Evolutionary conservation across 2,329 filamentous ascomycete species (phyloP), one percentile per base, ranked within the genome.

Genomic region (Stagonosporopsis cucurbitacearum): DNA sequence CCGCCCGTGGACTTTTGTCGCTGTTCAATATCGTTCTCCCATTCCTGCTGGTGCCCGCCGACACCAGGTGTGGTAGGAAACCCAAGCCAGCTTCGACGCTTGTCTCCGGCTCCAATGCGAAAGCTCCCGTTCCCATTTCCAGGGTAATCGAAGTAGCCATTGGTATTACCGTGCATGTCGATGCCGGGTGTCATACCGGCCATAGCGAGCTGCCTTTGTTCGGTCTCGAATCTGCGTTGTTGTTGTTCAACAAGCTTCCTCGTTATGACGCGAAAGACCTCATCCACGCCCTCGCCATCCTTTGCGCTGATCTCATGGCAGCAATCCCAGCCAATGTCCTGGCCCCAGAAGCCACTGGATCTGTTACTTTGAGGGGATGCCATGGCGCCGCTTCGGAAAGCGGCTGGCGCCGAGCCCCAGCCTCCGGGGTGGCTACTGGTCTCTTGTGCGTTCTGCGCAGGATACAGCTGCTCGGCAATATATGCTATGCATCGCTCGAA

Each of bases 401-500:
- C 78, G 56, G 80, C 58, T 8, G 64, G 62, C 22, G 60, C 61
- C 33, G 65, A 67, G 32, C 67, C 68, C 66, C 67, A 70, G 2
- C 64, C 64, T 25, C 55, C 64, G 13, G 64, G 23, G 30, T 68
- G 64, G n/a, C 58, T 53, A 39, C 43, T 61, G 26, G 57, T 56
- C 54, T 62, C 55, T 30, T 65, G 66, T 41, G 50, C 56, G 28
- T 56, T 62, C n/a, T 13, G 89, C 25, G 86, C 85, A 0, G 92
- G 91, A 51, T 90, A 90, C 2, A 96, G 84, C 72, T 96, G 91
- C 76, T 97, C 92, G 23, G 92, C 93, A 35, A 97, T 92, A 76
- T 97, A 99, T 43, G 91, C 92, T 70, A 98, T 96, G 74, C 93
- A 97, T 61, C 91, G 86, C 77, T 99, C 94, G 74, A 98, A 98